Evolutionary conservation across 306 rosid genomes (phyloP).

Genomic region (Glycine soja): DNA sequence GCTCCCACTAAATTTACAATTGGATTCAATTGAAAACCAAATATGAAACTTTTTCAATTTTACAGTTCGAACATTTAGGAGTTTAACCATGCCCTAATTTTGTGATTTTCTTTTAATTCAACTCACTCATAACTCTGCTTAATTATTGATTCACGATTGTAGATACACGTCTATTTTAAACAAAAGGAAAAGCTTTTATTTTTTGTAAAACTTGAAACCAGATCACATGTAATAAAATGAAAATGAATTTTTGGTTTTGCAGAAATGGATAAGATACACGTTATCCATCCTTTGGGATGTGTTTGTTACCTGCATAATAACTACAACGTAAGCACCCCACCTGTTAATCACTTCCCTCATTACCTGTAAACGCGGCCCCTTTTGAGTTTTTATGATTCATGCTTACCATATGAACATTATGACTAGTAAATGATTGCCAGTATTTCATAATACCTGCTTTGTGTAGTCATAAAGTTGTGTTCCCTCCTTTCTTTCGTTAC

Average conservation of each 20-base stretch:
- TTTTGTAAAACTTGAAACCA: background rate
- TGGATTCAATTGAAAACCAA: no score
- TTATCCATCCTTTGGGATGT: background rate
- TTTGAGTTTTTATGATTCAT: conserved; percentile 39
- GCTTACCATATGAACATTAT: conserved; percentile 20
- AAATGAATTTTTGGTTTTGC: background rate
- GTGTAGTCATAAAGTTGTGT: background rate
- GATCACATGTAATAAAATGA: background rate
- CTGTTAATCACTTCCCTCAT: background rate
- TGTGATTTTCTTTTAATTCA: background rate
- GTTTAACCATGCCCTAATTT: no score
- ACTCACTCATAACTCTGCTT: background rate
- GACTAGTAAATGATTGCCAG: conserved; percentile 32
- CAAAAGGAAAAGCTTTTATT: background rate
- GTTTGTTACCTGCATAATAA: conserved; percentile 3
- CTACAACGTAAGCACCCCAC: background rate
- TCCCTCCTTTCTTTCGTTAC: conserved; percentile 30
- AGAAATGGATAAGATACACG: background rate
- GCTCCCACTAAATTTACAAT: no score
- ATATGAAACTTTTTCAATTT: no score
- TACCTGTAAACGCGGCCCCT: conserved; percentile 40
- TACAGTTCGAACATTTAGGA: no score
- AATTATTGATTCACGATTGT: background rate
- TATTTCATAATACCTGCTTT: conserved; percentile 35
- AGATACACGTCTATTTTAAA: background rate